A percentile compares a stretch with the other conserved stretches of the same genome.
phyloP scores from a whole-genome alignment of 192 early-diverging fungal genomes.

The Backusella circina region DNA sequence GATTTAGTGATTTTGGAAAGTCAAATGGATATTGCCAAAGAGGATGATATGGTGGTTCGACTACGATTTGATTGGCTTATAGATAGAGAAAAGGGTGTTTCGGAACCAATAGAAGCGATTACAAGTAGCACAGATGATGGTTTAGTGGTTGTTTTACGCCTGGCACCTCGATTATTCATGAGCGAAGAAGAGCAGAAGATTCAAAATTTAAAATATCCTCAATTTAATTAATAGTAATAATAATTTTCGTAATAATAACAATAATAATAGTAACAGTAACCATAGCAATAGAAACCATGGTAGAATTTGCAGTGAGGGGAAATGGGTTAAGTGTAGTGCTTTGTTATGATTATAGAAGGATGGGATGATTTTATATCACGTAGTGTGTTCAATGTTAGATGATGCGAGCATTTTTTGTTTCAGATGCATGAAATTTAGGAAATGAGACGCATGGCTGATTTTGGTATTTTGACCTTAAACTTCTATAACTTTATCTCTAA shows the following conservation, averaged over 20 bases:
- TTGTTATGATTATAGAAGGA: no score
- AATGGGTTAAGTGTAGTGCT: neutral
- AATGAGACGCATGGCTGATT: no score
- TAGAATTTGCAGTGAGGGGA: neutral
- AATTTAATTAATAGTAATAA: neutral
- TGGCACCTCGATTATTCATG: neutral
- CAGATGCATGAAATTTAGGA: no score
- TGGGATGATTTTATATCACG: no score
- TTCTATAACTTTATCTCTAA: no score
- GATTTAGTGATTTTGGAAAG: neutral
- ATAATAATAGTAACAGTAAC: neutral
- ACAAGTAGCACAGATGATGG: constrained; percentile 12
- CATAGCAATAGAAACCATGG: neutral
- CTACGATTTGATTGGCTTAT: constrained; percentile 27
- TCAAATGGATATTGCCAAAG: constrained; percentile 12
- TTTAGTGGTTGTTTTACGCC: constrained; percentile 17
- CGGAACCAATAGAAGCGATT: constrained; percentile 11
- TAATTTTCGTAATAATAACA: neutral
- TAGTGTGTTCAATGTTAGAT: no score
- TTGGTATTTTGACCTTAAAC: no score
- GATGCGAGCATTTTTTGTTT: no score
- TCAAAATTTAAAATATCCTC: constrained; percentile 2
- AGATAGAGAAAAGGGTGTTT: neutral
- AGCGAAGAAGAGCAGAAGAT: neutral
- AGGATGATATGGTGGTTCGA: constrained; percentile 2